Evolutionary conservation across 164 flowering plant genomes (phyloP).

Genomic region (Echeveria elegans): DNA sequence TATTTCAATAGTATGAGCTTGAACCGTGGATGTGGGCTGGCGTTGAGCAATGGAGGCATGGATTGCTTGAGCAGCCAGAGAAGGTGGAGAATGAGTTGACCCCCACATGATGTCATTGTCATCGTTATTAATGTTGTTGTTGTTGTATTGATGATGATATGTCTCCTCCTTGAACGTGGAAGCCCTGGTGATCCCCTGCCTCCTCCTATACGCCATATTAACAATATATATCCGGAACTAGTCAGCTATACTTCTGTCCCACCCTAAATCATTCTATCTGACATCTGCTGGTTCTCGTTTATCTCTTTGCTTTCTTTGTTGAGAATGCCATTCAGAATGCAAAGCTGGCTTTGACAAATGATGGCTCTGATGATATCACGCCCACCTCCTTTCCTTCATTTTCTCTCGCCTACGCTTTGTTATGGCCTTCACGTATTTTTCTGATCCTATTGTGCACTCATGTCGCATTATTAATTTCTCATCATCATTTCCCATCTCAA

Average conservation of each 20-base stretch:
- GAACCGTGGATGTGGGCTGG: constrained; percentile 28
- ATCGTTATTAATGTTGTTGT: not conserved
- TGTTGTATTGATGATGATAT: constrained; percentile 10
- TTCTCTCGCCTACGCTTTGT: not conserved
- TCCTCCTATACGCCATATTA: constrained; percentile 39
- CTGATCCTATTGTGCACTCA: not conserved
- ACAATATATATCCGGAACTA: not conserved
- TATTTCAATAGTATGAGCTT: constrained; percentile 12
- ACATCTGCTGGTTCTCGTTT: not conserved
- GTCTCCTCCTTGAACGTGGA: constrained; percentile 35
- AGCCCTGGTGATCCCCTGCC: constrained; percentile 31
- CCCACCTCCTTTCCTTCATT: not conserved
- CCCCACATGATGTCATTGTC: constrained; percentile 10
- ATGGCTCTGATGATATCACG: not conserved
- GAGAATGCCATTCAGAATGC: not conserved
- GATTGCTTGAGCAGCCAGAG: constrained; percentile 88
- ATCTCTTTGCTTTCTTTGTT: not conserved
- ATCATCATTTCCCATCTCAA: not conserved
- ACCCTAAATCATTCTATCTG: not conserved
- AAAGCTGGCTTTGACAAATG: not conserved
- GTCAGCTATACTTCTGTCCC: not conserved
- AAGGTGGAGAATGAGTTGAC: constrained; percentile 14
- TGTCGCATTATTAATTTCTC: not conserved
- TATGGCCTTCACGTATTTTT: constrained; percentile 6
- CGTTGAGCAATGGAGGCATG: constrained; percentile 67